phyloP scores from a whole-genome alignment of 2,329 filamentous ascomycete genomes.

The Alternaria infectoria region DNA sequence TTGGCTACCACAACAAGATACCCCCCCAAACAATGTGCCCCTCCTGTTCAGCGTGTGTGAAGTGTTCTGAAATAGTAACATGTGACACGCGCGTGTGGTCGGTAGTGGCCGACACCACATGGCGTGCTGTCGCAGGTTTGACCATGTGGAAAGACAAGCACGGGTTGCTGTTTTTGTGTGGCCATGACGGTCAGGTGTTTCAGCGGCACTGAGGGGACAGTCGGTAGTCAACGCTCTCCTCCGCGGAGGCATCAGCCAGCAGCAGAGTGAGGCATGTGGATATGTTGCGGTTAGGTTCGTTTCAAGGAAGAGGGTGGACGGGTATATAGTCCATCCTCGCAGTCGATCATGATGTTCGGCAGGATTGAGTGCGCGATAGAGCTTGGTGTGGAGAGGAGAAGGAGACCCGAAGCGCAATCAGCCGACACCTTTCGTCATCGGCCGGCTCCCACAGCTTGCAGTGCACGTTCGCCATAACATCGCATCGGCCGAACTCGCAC shows the following conservation, averaged over 20 bases:
- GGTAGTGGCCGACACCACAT: neutral
- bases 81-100: neutral
- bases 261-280: neutral
- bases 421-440: slow-evolving; percentile 23
- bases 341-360: neutral
- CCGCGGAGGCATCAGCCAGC: slow-evolving; percentile 19
- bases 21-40: slow-evolving; percentile 2
- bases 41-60: neutral
- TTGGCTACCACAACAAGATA: slow-evolving; percentile 27
- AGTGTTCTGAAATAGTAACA: slow-evolving; percentile 1
- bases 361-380: neutral
- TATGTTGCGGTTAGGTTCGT: neutral
- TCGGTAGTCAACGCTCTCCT: slow-evolving; percentile 16
- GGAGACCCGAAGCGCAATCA: slow-evolving; percentile 27
- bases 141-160: neutral
- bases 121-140: neutral
- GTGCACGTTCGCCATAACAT: slow-evolving; percentile 13
- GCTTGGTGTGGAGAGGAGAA: slow-evolving; percentile 3
- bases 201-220: slow-evolving; percentile 2
- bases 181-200: slow-evolving; percentile 1
- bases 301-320: neutral
- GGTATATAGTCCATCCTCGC: neutral
- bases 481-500: slow-evolving; percentile 21
- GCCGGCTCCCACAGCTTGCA: slow-evolving; percentile 8
- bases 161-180: neutral